Evolutionary conservation across 495 filamentous ascomycete species (phyloP), one percentile per base, ranked within the genome.

Genomic region (Lophium mytilinum): DNA sequence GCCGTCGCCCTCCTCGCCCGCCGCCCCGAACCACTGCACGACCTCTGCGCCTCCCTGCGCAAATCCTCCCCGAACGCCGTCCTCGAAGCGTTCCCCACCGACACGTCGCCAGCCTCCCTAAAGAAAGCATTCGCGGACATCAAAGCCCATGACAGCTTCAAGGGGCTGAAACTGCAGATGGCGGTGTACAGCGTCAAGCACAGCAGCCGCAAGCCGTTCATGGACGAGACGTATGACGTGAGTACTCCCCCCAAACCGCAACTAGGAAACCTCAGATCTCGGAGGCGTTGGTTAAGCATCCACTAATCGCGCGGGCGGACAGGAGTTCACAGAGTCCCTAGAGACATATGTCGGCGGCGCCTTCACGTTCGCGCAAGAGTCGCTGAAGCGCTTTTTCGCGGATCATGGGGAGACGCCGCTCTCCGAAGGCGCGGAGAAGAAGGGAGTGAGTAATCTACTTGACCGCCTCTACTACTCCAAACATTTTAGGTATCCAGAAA

Each of bases 181-280:
- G 72, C 73, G 4, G 67, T 79, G 39, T 78, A 68, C 69, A 71
- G 68, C 56, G 64, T 79, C 56, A 79, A 79, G 56, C 71, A 77
- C 57, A 62, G 66, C 6, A 59, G 55, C 33, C 72, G 73, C 57
- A 76, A 74, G 62, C 73, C 76, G 0, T 79, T 77, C 66, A 61
- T 77, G 65, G 58, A 72, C 43, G 76, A 76, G 62, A 76, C 71
- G 1, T 68, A 71, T 58, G 66, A 74, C 37, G 67, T 55, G 15
- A 42, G 40, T 14, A 8, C 17, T n/a, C 14, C 9, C 17, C 4
- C 14, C 9, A 18, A 18, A 14, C 17, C 14, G 17, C 17, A 8
- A 18, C 8, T 42, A 8, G 24, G 24, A 30, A 30, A 30, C 24
- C n/a, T n/a, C n/a, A n/a, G n/a, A n/a, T n/a, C n/a, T n/a, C n/a